These are phyloP conservation scores for Nicotiana sylvestris DNA, from an alignment of 257 asterid genomes.

Conservation along the genomic window DNA sequence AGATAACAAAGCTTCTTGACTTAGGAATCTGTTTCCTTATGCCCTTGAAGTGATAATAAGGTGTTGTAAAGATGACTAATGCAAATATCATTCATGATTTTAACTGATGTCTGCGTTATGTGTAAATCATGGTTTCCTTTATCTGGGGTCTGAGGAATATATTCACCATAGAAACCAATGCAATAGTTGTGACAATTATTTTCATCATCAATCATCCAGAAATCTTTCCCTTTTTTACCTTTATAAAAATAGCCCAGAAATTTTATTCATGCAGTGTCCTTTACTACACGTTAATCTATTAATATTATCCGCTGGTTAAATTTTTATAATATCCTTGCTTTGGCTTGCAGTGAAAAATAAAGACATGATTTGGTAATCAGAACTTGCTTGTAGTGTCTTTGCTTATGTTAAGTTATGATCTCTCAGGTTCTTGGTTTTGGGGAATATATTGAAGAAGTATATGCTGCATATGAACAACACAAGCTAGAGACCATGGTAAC, in stretches of 20 bases:
- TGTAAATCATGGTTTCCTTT: neutral
- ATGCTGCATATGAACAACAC: slow-evolving; percentile 95
- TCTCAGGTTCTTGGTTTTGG: slow-evolving; percentile 91
- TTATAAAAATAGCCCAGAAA: neutral
- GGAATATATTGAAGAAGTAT: slow-evolving; percentile 88
- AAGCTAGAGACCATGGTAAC: slow-evolving; percentile 78
- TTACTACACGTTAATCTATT: neutral
- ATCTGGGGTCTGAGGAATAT: neutral
- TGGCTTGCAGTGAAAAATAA: neutral
- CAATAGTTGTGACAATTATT: neutral
- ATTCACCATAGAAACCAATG: neutral
- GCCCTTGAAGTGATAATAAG: neutral
- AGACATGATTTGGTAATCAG: neutral
- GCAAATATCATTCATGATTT: neutral
- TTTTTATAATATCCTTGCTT: neutral
- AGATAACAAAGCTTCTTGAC: neutral
- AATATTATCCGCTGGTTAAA: neutral
- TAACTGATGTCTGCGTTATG: neutral
- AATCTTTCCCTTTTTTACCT: neutral
- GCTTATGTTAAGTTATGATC: slow-evolving; percentile 2
- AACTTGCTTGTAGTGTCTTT: neutral
- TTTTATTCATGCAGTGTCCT: neutral
- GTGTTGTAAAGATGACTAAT: neutral
- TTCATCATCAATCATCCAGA: neutral
- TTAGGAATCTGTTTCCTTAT: neutral